These are phyloP conservation scores for Scytalidium sp. DNA, from an alignment of 2,329 filamentous ascomycete species.

Conservation along the genomic window DNA sequence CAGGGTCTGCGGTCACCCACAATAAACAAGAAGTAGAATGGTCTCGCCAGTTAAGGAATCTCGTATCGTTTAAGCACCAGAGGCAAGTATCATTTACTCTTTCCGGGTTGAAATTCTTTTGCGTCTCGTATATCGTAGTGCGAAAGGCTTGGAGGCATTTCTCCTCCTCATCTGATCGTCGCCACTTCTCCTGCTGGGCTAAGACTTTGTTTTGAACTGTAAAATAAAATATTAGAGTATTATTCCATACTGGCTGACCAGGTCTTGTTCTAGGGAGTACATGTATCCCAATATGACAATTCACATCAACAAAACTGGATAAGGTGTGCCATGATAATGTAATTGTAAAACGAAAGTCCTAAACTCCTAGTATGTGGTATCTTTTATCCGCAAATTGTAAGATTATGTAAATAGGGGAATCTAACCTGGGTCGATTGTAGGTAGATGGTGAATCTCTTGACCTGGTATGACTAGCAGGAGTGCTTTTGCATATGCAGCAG, in stretches of 20 bases:
- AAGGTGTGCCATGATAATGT: too few species aligned
- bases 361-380: too few species aligned
- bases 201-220: neutral
- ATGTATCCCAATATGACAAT: too few species aligned
- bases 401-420: too few species aligned
- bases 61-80: constrained; percentile 30
- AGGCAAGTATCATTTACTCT: constrained; percentile 26
- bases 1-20: constrained; percentile 36
- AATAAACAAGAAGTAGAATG: constrained; percentile 23
- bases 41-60: constrained; percentile 27
- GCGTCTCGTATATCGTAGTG: constrained; percentile 24
- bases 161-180: neutral
- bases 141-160: neutral
- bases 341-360: too few species aligned
- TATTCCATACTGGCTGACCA: too few species aligned
- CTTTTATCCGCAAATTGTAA: too few species aligned
- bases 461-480: neutral
- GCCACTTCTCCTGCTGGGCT: neutral
- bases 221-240: too few species aligned
- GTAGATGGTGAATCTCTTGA: too few species aligned
- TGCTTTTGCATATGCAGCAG: constrained; percentile 9
- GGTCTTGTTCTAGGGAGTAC: too few species aligned
- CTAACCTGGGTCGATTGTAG: too few species aligned
- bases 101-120: constrained; percentile 25
- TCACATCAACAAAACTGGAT: too few species aligned